Evolutionary conservation across 2,329 filamentous ascomycete genomes (phyloP), one percentile per base, ranked within the genome.

Genomic region (Teratosphaeria zuluensis): DNA sequence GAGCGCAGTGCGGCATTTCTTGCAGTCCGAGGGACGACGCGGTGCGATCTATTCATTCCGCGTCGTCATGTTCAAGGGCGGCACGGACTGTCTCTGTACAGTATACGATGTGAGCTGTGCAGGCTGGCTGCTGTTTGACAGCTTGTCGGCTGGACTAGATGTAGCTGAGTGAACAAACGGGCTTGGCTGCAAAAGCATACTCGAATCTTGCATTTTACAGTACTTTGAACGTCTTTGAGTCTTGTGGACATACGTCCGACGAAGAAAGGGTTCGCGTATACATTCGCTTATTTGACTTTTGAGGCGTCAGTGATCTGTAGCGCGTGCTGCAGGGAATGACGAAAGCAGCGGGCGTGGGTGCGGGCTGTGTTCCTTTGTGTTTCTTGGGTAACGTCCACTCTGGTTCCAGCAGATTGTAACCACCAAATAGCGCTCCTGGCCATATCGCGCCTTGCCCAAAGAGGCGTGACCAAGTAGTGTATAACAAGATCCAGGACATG

Each of bases 91-190:
- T 48, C 16, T n/a, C 9, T 56, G 54, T 56, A 56, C 28, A 56
- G 54, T 48, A 48, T 19, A 14, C n/a, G 42, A 24, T 14, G 14
- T 42, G 51, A 53, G 51, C 31, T 33, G 24, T 21, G 51, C 51
- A n/a, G 33, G 38, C 54, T 48, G 38, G 54, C 28, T 31, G 54
- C 54, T 51, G 54, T 56, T 16, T 51, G 38, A 56, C 38, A 48
- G 54, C 38, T 48, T 11, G n/a, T 48, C 3, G 42, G 42, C 42
- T 48, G 42, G 16, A 48, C 42, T 48, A 48, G 42, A 24, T 4
- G 42, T 48, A 48, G 42, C 42, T 21, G 42, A 48, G 42, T 48
- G 21, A 53, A 53, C 14, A 31, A 14, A 30, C 24, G 53, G 30
- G n/a, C 21, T 38, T 19, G 21, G 8, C 32, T 33, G 16, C 48